These are phyloP conservation scores for Sideroxylon spinosum DNA, from an alignment of 179 eudicot species.

Conservation along the genomic window DNA sequence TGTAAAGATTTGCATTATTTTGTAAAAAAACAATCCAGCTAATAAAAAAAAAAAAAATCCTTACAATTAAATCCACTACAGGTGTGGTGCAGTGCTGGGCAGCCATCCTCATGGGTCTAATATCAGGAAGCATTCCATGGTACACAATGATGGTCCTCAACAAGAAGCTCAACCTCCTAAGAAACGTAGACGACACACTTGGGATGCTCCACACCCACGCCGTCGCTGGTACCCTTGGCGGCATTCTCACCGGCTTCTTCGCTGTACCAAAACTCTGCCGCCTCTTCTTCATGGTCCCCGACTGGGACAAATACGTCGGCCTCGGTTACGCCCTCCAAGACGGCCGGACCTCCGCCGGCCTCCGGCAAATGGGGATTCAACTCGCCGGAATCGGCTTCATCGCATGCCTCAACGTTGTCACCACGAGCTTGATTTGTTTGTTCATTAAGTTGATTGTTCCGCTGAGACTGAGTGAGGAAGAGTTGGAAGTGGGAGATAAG, in stretches of 20 bases:
- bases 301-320: slow-evolving; percentile 16
- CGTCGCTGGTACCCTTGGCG: slow-evolving; percentile 24
- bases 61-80: not conserved
- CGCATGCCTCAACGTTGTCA: slow-evolving; percentile 12
- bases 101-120: slow-evolving; percentile 22
- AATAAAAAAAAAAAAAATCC: no score
- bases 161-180: not conserved
- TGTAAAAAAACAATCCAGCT: no score
- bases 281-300: slow-evolving; percentile 18
- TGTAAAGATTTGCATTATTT: no score
- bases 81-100: slow-evolving; percentile 30
- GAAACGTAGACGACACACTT: slow-evolving; percentile 21
- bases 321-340: slow-evolving; percentile 16
- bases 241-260: slow-evolving; percentile 21
- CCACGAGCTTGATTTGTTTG: slow-evolving; percentile 19
- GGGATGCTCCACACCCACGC: slow-evolving; percentile 27
- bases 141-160: slow-evolving; percentile 27
- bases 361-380: slow-evolving; percentile 18
- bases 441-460: slow-evolving; percentile 18
- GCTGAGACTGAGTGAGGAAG: slow-evolving; percentile 20
- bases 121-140: slow-evolving; percentile 26
- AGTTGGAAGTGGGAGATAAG: slow-evolving; percentile 16
- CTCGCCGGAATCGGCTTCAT: slow-evolving; percentile 18
- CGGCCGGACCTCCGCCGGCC: slow-evolving; percentile 14
- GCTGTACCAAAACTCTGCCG: slow-evolving; percentile 19